Evolutionary conservation across 2,329 filamentous ascomycete genomes (phyloP).

Genomic region (Alternaria infectoria): DNA sequence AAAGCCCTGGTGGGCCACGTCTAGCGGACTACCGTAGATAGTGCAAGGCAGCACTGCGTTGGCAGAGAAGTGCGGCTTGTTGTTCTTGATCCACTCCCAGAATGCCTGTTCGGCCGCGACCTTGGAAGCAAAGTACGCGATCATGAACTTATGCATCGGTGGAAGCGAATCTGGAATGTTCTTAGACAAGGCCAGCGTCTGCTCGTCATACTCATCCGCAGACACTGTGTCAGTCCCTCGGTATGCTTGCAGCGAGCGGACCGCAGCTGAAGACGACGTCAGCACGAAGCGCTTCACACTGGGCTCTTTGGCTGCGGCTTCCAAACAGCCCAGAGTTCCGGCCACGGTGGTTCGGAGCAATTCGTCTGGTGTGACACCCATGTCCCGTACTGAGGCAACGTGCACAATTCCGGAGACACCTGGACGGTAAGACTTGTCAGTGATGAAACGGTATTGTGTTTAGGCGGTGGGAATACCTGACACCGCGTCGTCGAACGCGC

Average conservation of each 20-base stretch:
- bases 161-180: slow-evolving; percentile 28
- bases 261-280: slow-evolving; percentile 50
- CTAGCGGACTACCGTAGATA: slow-evolving; percentile 20
- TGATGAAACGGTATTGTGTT: neutral
- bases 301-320: slow-evolving; percentile 49
- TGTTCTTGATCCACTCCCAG: slow-evolving; percentile 52
- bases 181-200: slow-evolving; percentile 39
- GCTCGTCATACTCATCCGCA: slow-evolving; percentile 42
- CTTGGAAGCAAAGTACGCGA: slow-evolving; percentile 53
- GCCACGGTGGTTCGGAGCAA: slow-evolving; percentile 37
- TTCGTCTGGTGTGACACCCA: slow-evolving; percentile 50
- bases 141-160: slow-evolving; percentile 12
- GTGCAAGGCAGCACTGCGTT: slow-evolving; percentile 36
- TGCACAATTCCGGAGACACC: slow-evolving; percentile 53
- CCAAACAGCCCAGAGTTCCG: slow-evolving; percentile 48
- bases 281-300: slow-evolving; percentile 52
- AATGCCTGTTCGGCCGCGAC: slow-evolving; percentile 50
- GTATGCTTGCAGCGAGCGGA: slow-evolving; percentile 25
- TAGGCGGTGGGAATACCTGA: slow-evolving; percentile 18
- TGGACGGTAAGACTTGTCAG: slow-evolving; percentile 7
- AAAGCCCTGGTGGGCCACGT: slow-evolving; percentile 18
- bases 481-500: slow-evolving; percentile 29
- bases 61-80: slow-evolving; percentile 49
- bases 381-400: slow-evolving; percentile 51
- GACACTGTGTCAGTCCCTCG: slow-evolving; percentile 40